Evolutionary conservation across 2,329 filamentous ascomycete species (phyloP), one percentile per base, ranked within the genome.

Genomic region (Mycosphaerella sp.): DNA sequence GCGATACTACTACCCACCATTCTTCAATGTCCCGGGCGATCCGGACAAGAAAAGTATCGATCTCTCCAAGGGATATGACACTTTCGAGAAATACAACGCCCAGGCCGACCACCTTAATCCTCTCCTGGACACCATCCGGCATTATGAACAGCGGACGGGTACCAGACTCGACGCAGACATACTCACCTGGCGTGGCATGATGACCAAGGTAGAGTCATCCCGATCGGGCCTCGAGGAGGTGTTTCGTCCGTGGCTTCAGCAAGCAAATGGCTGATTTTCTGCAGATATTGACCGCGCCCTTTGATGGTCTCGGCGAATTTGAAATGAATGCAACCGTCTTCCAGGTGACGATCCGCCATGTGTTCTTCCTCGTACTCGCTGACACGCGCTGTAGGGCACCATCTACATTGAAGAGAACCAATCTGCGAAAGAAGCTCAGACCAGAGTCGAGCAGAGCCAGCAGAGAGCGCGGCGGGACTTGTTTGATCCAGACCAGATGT

Each of bases 151-250:
- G 66, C 75, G 82, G 58, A 80, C 78, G 0, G 54, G 50, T 1
- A 35, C 41, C 5, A 57, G 53, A 40, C 35, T 58, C 9, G 83
- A 89, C 55, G 85, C 86, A 2, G 82, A 95, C 61, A 68, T 97
- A 41, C 78, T 97, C 45, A 97, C 91, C 1, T 98, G 91, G 91
- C 78, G 93, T 63, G 93, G 93, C 34, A 96, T 97, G 89, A 90
- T 98, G 85, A 97, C 93, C 56, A 98, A 96, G 78, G 89, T 90
- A 44, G 17, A 17, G 9, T 28, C 32, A 7, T 25, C 25, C 17
- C 7, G 17, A 9, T 17, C 21, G 21, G 21, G 3, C 21, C 6
- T 25, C 21, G 7, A 25, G 21, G 21, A 32, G 21, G 14, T 6
- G 7, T 1, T 37, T 5, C 17, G 12, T 16, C 10, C 25, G 12